Evolutionary conservation across 768 basidiomycete genomes (phyloP), one percentile per base, ranked within the genome.

Genomic region (Boletus pseudopeckii): DNA sequence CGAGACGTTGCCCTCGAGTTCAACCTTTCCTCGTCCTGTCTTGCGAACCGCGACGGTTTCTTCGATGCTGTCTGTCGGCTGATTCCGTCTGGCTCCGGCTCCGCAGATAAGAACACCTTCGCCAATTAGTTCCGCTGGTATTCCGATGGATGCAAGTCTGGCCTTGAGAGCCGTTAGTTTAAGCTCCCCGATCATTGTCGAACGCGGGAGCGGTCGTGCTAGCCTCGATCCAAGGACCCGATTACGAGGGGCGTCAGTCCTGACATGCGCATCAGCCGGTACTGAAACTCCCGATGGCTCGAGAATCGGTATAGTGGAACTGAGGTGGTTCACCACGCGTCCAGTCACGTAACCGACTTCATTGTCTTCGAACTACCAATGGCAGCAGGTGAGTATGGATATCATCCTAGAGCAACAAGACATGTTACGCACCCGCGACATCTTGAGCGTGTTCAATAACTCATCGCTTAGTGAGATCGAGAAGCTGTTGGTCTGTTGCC

Each of bases 161-260:
- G 85, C 69, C 70, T 98, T 97, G 44, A 99, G 80, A 2, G 83
- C 81, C 1, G 93, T 94, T 28, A 99, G 77, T 67, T 97, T 94
- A 39, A 99, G 81, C 64, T 98, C 97, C 47, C 97, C 97, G 52
- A 99, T 97, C 86, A 98, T 96, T 7, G 95, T 90, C 0, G 96
- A 95, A 54, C 85, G 83, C 1, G 93, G 92, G 3, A 98, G 76
- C 3, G 82, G 73, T 10, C 81, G 77, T 18, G 80, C 74, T 15
- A 84, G 79, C 30, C 89, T 82, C n/a, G 84, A 79, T 17, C 86
- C 88, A 20, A 90, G 77, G 33, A 76, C 74, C 18, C 75, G 80
- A 20, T 72, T 72, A 39, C 67, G 60, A 34, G 66, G 57, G 11
- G 61, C 56, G 13, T 72, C 62, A 4, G 63, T 52, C 51, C 58